A percentile compares a stretch with the other conserved stretches of the same genome.
Evolutionary conservation across 805 yeast species (phyloP).

Genomic region (Cyberlindnera mycetangii): DNA sequence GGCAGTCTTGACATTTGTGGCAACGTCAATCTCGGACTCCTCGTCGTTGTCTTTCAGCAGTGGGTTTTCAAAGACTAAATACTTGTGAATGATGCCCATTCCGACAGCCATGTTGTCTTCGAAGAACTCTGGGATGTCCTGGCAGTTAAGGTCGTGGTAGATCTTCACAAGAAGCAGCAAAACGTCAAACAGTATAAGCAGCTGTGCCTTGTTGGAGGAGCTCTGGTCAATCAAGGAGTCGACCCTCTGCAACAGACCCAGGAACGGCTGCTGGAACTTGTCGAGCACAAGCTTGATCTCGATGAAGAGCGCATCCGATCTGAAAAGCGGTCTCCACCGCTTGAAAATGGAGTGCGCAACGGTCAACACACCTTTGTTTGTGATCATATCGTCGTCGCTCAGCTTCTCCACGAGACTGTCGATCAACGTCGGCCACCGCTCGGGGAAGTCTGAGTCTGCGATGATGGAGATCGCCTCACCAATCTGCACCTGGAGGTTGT

Average conservation of each 20-base stretch:
- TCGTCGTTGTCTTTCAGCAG: slow-evolving; percentile 55
- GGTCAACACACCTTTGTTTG: slow-evolving; percentile 79
- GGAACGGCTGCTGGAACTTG: slow-evolving; percentile 77
- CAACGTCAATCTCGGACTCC: slow-evolving; percentile 65
- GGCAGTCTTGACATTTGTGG: slow-evolving; percentile 73
- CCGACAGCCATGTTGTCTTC: slow-evolving; percentile 82
- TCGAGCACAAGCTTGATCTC: slow-evolving; percentile 87
- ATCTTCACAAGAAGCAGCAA: slow-evolving; percentile 71
- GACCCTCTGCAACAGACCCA: slow-evolving; percentile 62
- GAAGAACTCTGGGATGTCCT: slow-evolving; percentile 96
- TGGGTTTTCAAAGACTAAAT: slow-evolving; percentile 58
- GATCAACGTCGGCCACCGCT: slow-evolving; percentile 75
- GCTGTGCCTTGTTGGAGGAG: slow-evolving; percentile 43
- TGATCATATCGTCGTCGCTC: slow-evolving; percentile 59
- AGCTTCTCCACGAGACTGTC: slow-evolving; percentile 71
- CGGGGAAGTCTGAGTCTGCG: slow-evolving; percentile 96
- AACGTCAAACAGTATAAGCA: slow-evolving; percentile 63
- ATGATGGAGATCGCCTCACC: slow-evolving; percentile 92
- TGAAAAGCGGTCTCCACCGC: slow-evolving; percentile 93
- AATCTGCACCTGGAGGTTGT: slow-evolving; percentile 80
- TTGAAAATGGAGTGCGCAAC: slow-evolving; percentile 96
- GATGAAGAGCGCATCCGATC: slow-evolving; percentile 83
- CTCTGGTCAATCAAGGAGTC: slow-evolving; percentile 59
- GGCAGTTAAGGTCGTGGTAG: slow-evolving; percentile 92
- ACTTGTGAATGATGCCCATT: slow-evolving; percentile 80